Evolutionary conservation across 768 basidiomycete species (phyloP), one percentile per base, ranked within the genome.

Genomic region (Amanita muscaria): DNA sequence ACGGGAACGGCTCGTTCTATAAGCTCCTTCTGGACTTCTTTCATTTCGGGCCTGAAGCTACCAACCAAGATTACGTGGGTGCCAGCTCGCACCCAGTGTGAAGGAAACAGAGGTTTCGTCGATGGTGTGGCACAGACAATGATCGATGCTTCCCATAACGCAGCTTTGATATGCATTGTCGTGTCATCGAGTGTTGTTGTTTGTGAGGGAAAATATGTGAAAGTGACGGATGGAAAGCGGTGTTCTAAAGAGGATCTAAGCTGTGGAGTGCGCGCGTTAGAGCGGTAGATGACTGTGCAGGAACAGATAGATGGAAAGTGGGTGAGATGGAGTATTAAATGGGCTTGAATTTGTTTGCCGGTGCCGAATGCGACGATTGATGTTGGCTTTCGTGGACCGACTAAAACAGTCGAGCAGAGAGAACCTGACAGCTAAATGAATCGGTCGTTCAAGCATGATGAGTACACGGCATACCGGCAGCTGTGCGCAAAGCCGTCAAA

Each of bases 61-160:
- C 90, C 89, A 21, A 89, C 76, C 2, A 92, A 64, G 45, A 88
- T 77, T 25, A 93, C 53, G 51, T 88, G 84, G 0, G 83, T 71
- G 0, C 79, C 79, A 1, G 71, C 58, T 3, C 67, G 64, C 9
- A 89, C 77, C 70, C 78, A 81, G 0, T 67, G 55, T 0, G 78
- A 76, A 2, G 79, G 75, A 59, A 93, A 88, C 2, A 93, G 72
- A 1, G 90, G 81, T 2, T 44, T 49, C 0, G 72, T 75, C 14
- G 87, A 79, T 0, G 88, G 74, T 1, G 89, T 93, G 0, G 86
- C 86, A 50, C 85, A 77, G 44, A 93, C 79, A 41, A 89, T 74
- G 42, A 87, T 60, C 22, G 76, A 72, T 2, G 75, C 73, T 1
- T 46, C 11, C 5, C 54, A 53, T 0, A 89, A 54, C 0, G 61